Base-by-base conservation (phyloP, 1,139 yeast species). In the Blastobotrys apis region DNA sequence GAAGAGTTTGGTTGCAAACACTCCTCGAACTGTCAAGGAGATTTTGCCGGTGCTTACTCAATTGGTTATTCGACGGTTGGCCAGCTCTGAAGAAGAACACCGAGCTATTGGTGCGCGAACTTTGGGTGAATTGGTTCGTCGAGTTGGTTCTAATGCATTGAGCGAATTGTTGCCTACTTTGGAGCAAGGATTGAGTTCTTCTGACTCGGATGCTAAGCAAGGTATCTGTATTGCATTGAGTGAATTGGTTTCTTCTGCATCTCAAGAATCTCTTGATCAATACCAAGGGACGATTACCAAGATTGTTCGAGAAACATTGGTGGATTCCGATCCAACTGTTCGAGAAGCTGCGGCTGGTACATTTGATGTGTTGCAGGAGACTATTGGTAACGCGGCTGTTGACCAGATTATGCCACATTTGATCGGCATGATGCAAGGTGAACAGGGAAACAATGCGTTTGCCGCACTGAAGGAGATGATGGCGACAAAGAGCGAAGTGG, bases 1-100 rank as follows among this genome's bases (percentile, higher is more conserved):
- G 99, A 90, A 90, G 68, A 88, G 95, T 0, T 73, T 94, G 64
- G 97, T 94, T 45, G 84, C 95, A 45, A 92, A 92, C 63, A 92
- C 98, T 30, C 98, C 98, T 37, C 81, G 84, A 64, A 87, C 96
- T n/a, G 84, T 92, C 45, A 92, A 86, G 71, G 97, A 90, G 63
- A 85, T 92, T 48, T 68, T 94, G 55, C 95, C 97, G 31, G 74
- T 88, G 5, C 78, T 94, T 53, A 85, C 94, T 3, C 77, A 77
- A 49, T 76, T 86, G 55, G 81, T 94, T 59, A 87, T 94, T 50
- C 78, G 81, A 54, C 78, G 87, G 58, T 73, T 92, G 63, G 95
- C 97, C 0, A 81, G 90, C 19, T 65, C 81, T 12, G 92, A 88
- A 52, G 85, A 78, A 45, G 77, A 75, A 47, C 87, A 87, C 59